phyloP scores from a whole-genome alignment of 1,284 basidiomycete species.

The Sporisorium exsertum region DNA sequence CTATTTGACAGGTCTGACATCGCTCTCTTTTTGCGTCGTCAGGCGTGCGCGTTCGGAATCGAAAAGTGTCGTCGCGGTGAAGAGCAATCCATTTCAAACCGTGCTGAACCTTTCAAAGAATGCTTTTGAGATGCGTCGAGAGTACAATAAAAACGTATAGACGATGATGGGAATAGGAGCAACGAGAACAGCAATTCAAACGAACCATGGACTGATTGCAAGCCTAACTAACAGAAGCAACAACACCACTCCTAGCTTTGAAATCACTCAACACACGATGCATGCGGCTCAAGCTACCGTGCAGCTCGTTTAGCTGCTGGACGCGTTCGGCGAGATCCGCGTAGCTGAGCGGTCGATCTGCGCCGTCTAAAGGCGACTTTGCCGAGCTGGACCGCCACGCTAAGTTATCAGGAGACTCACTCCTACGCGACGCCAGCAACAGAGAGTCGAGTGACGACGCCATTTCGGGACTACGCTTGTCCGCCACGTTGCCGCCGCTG shows the following conservation, averaged over 20 bases:
- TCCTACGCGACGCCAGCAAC: conserved; percentile 13
- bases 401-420: conserved; percentile 35
- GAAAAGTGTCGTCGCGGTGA: background rate
- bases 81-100: too few species aligned
- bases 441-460: conserved; percentile 1
- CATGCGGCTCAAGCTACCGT: conserved; percentile 48
- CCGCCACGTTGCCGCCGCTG: background rate
- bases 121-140: too few species aligned
- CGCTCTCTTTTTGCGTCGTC: background rate
- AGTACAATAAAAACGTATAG: too few species aligned
- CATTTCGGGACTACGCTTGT: background rate
- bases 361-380: background rate
- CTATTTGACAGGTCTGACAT: background rate
- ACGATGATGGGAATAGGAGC: background rate
- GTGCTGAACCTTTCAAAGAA: too few species aligned
- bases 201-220: too few species aligned
- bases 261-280: conserved; percentile 44
- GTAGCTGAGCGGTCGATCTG: conserved; percentile 33
- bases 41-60: background rate
- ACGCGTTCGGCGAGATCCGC: conserved; percentile 30
- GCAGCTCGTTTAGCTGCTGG: conserved; percentile 27
- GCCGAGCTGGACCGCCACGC: conserved; percentile 22
- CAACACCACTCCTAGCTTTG: conserved; percentile 18
- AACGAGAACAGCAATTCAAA: background rate
- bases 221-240: background rate